phyloP scores from a whole-genome alignment of 139 green algal species.

The Desmodesmus armatus region DNA sequence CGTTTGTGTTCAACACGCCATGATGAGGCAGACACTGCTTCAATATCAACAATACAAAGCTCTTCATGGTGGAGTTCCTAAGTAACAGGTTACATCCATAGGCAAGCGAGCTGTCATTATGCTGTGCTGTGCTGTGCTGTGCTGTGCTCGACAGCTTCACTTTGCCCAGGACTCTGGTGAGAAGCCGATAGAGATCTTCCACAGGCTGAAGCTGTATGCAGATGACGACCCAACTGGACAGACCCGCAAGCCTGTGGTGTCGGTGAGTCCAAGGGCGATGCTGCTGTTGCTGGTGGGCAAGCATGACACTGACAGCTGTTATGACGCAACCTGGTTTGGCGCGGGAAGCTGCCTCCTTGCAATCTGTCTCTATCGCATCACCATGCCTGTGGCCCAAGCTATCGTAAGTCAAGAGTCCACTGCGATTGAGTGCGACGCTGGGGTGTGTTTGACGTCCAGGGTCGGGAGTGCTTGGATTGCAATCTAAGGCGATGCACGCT shows the following conservation, averaged over 20 bases:
- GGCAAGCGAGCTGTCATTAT: not conserved
- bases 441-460: not conserved
- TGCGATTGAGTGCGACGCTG: not conserved
- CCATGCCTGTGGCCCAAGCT: too few species aligned
- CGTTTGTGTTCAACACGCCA: too few species aligned
- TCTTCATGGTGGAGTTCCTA: too few species aligned
- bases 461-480: not conserved
- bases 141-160: slow-evolving; percentile 62
- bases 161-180: slow-evolving; percentile 81
- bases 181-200: slow-evolving; percentile 77
- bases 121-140: not conserved
- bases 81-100: too few species aligned
- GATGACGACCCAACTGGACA: slow-evolving; percentile 61
- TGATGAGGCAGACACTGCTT: too few species aligned
- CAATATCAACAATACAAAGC: not conserved
- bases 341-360: slow-evolving; percentile 55
- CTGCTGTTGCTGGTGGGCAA: not conserved
- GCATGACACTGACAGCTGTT: not conserved
- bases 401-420: slow-evolving; percentile 63
- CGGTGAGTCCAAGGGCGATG: not conserved
- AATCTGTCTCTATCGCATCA: not conserved
- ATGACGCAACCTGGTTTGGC: not conserved
- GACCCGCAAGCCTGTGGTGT: slow-evolving; percentile 80
- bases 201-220: slow-evolving; percentile 88
- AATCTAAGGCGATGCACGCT: not conserved